A percentile compares a stretch with the other conserved stretches of the same genome.
Evolutionary conservation across 257 asterid genomes (phyloP).

Genomic region (Rehmannia glutinosa): DNA sequence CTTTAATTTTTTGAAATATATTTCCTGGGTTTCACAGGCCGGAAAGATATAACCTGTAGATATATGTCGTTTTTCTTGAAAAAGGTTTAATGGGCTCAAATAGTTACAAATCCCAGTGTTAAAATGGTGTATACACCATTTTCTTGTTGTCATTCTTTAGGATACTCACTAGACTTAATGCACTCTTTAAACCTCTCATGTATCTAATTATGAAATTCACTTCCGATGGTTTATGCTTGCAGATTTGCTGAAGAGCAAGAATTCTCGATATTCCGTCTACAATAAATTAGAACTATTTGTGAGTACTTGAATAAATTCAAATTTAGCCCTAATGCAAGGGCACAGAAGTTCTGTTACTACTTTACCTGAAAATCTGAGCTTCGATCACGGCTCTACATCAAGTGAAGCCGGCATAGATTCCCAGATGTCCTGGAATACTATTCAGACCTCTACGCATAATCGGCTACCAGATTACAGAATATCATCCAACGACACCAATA

Average conservation of each 20-base stretch:
- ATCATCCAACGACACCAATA: conserved; percentile 33
- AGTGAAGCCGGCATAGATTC: conserved; percentile 54
- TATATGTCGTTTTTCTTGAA: too few species aligned
- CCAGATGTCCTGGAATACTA: conserved; percentile 56
- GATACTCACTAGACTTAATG: too few species aligned
- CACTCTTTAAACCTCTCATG: background rate
- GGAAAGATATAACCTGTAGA: too few species aligned
- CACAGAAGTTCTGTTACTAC: conserved; percentile 58
- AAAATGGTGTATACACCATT: background rate
- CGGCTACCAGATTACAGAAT: conserved; percentile 44
- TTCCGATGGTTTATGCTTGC: conserved; percentile 26
- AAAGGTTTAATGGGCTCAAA: background rate
- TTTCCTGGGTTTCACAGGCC: background rate
- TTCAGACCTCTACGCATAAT: conserved; percentile 47
- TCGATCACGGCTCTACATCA: conserved; percentile 59
- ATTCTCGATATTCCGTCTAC: conserved; percentile 11
- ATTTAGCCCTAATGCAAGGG: conserved; percentile 72
- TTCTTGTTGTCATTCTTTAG: background rate
- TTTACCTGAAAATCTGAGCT: conserved; percentile 60
- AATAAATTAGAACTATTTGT: background rate
- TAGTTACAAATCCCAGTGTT: background rate
- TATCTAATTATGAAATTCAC: background rate
- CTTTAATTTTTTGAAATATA: background rate
- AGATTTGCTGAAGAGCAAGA: conserved; percentile 36
- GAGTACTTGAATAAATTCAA: conserved; percentile 18